A percentile compares a stretch with the other conserved stretches of the same genome.
Conservation (phyloP, 1,284 basidiomycete genomes). For the Wolfiporia cocos region DNA sequence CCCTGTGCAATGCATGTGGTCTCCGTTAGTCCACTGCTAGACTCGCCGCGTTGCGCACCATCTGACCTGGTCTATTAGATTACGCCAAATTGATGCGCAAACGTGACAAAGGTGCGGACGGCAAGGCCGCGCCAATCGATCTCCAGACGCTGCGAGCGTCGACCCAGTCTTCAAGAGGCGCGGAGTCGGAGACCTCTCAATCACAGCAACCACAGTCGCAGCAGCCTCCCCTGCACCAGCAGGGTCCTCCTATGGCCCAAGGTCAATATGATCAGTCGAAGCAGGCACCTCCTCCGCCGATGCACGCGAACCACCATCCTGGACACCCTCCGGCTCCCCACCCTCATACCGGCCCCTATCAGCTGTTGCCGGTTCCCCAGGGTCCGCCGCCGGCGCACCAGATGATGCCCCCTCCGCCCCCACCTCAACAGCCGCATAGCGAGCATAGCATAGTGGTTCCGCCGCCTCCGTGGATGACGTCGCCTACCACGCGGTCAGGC, state of each 20-base stretch:
- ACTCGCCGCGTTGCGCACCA: slow-evolving; percentile 6
- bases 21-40: slow-evolving; percentile 52
- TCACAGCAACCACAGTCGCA: slow-evolving; percentile 9
- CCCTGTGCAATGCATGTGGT: slow-evolving; percentile 78
- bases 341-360: slow-evolving; percentile 22
- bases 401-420: slow-evolving; percentile 29
- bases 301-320: slow-evolving; percentile 18
- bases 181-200: slow-evolving; percentile 15
- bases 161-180: slow-evolving; percentile 43
- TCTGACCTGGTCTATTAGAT: slow-evolving; percentile 34
- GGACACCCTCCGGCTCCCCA: slow-evolving; percentile 11
- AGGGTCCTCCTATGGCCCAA: slow-evolving; percentile 8
- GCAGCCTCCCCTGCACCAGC: slow-evolving; percentile 10
- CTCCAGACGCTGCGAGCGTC: slow-evolving; percentile 69
- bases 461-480: slow-evolving; percentile 43
- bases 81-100: slow-evolving; percentile 77
- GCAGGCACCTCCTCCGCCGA: slow-evolving; percentile 9
- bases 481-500: slow-evolving; percentile 25
- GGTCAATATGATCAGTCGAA: slow-evolving; percentile 18
- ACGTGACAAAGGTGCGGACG: slow-evolving; percentile 57
- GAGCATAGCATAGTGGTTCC: slow-evolving; percentile 25
- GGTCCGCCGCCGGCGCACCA: slow-evolving; percentile 34
- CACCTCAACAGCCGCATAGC: slow-evolving; percentile 20
- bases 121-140: slow-evolving; percentile 51
- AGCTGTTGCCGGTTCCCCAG: slow-evolving; percentile 18